Conservation (phyloP, 352 stramenopile genomes). For the Globisporangium alternatum region DNA sequence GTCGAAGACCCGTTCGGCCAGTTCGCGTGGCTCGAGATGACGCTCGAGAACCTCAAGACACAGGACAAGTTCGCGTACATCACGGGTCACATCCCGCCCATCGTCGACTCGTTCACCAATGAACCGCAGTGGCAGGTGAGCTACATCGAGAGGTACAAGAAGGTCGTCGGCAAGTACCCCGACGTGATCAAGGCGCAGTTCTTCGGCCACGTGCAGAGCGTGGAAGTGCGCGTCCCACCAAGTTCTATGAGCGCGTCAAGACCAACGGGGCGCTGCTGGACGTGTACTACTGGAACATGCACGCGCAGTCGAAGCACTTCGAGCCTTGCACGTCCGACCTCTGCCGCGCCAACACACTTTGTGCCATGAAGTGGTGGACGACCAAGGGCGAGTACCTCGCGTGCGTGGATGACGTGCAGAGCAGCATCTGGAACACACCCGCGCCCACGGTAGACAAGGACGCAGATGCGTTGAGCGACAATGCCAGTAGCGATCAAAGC, state of each 20-base stretch:
- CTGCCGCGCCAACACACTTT: conserved; percentile 59
- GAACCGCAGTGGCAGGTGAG: conserved; percentile 80
- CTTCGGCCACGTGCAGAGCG: conserved; percentile 90
- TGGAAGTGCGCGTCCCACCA: conserved; percentile 81
- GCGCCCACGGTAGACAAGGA: background rate
- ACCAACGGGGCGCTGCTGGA: conserved; percentile 51
- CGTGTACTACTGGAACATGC: conserved; percentile 80
- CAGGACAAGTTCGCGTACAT: conserved; percentile 73
- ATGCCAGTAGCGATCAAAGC: background rate
- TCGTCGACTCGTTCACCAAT: conserved; percentile 83
- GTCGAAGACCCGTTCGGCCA: conserved; percentile 87
- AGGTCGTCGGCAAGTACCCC: conserved; percentile 56
- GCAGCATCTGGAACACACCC: background rate
- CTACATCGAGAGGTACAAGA: conserved; percentile 84
- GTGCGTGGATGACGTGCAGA: conserved; percentile 36
- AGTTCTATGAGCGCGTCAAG: conserved; percentile 48
- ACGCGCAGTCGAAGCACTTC: conserved; percentile 50
- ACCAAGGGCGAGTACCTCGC: conserved; percentile 61
- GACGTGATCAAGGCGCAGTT: conserved; percentile 81
- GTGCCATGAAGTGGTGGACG: conserved; percentile 75
- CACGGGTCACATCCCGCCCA: conserved; percentile 88
- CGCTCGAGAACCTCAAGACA: conserved; percentile 43
- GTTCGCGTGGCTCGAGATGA: conserved; percentile 86
- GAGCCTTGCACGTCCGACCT: conserved; percentile 33
- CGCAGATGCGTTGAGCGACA: background rate